A percentile compares a stretch with the other conserved stretches of the same genome.
Evolutionary conservation across 116 monocot species (phyloP).

Genomic region (Papilionanthe hybrid): DNA sequence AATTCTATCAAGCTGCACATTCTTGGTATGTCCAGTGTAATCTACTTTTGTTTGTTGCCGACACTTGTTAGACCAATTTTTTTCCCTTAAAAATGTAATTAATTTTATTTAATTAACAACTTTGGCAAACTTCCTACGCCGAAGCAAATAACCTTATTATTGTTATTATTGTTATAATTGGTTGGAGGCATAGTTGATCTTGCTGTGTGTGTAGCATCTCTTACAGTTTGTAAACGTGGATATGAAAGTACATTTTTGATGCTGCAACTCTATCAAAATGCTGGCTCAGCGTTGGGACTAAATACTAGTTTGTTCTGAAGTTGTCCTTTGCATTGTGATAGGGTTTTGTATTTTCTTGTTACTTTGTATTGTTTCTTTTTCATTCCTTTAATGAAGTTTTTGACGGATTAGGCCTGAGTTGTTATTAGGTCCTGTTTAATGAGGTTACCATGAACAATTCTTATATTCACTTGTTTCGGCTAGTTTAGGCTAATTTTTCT

Average conservation of each 20-base stretch:
- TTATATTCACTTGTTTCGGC: neutral
- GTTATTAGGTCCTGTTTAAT: neutral
- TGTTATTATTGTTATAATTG: neutral
- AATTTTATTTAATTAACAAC: neutral
- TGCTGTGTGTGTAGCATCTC: too few species aligned
- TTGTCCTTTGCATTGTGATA: neutral
- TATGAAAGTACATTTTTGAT: too few species aligned
- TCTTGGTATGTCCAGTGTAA: neutral
- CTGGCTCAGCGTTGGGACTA: too few species aligned
- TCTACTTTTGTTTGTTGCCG: neutral
- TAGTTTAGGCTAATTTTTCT: neutral
- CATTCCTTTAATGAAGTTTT: neutral
- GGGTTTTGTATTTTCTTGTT: neutral
- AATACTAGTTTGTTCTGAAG: too few species aligned
- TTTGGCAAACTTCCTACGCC: neutral
- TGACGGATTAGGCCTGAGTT: neutral
- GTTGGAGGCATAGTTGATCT: too few species aligned
- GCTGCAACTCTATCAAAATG: too few species aligned
- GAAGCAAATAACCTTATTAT: neutral
- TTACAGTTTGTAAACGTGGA: too few species aligned
- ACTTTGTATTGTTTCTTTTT: neutral
- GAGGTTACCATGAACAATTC: neutral
- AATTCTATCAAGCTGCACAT: neutral
- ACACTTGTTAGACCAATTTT: neutral
- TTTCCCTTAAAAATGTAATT: neutral